Evolutionary conservation across 495 filamentous ascomycete genomes (phyloP), one percentile per base, ranked within the genome.

Genomic region (Baudoinia panamericana): DNA sequence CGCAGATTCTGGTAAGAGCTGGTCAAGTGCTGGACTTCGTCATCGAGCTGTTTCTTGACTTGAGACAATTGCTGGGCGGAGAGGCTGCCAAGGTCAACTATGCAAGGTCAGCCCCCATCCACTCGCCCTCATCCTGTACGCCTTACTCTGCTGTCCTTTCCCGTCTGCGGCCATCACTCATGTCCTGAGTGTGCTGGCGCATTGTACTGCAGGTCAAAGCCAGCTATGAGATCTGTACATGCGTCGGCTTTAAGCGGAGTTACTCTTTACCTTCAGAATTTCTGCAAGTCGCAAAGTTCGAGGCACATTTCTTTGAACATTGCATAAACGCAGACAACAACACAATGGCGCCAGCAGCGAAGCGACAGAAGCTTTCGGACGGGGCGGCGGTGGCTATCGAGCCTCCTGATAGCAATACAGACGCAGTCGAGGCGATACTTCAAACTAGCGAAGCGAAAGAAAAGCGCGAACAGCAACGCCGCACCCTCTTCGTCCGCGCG

Each of bases 21-120:
- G 0, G 83, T 92, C 48, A 97, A 76, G 65, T 94, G 86, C 56
- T 93, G 81, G 46, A 97, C 75, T 55, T 97, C 90, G 48, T 86
- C 77, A 58, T 93, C 88, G 43, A 97, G 81, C 56, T 93, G 87
- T 58, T 90, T 84, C 64, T 96, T 94, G 29, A 96, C 75, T 29
- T 69, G 63, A 49, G 65, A 69, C 43, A 80, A 68, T 54, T 79
- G 65, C 12, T 50, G 55, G 24, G 67, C 57, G 23, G 70, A 67
- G 41, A 83, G 70, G 22, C 69, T 65, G 26, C 63, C 63, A 33
- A 83, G 67, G 60, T 82, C 76, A 45, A 82, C 78, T 80, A 40
- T 1, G 21, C 18, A 11, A 13, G 22, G 34, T 44, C 16, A 49
- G 46, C 11, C 19, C 20, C 18, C 6, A 19, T 15, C 8, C 7